These are phyloP conservation scores for Polygonum aviculare DNA, from an alignment of 148 eudicot genomes.

Conservation along the genomic window DNA sequence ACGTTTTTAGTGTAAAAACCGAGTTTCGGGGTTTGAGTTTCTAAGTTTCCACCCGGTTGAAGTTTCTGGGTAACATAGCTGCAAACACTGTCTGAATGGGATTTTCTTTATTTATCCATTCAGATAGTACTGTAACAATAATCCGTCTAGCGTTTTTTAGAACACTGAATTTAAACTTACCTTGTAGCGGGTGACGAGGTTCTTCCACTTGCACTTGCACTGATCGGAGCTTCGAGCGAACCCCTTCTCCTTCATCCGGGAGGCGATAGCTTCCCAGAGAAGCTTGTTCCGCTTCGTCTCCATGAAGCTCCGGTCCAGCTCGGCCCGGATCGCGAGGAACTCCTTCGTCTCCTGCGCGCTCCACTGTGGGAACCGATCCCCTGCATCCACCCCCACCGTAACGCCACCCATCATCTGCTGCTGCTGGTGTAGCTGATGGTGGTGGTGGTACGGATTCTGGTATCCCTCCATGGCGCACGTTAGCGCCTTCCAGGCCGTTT, in stretches of 20 bases:
- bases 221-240: conserved; percentile 84
- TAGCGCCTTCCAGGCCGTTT: neutral
- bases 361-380: conserved; percentile 93
- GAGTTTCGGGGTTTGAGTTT: no score
- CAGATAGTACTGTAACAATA: no score
- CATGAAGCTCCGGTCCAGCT: conserved; percentile 70
- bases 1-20: no score
- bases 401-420: conserved; percentile 9
- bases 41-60: no score
- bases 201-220: conserved; percentile 97
- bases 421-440: conserved; percentile 14
- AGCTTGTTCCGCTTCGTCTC: conserved; percentile 83
- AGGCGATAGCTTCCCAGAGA: conserved; percentile 68
- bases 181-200: conserved; percentile 84
- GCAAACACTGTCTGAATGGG: no score
- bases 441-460: conserved; percentile 24
- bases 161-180: conserved; percentile 16
- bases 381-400: conserved; percentile 19
- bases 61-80: no score
- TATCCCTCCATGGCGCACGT: conserved; percentile 32
- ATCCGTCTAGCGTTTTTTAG: no score
- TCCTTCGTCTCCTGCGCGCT: conserved; percentile 80
- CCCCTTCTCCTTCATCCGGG: conserved; percentile 64
- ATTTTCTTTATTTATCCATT: no score
- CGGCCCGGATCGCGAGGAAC: conserved; percentile 58